Percentiles rank a stretch among this genome's conserved stretches.
These are phyloP conservation scores for Athelia psychrophila DNA, from an alignment of 1,284 basidiomycete species.

Conservation along the genomic window DNA sequence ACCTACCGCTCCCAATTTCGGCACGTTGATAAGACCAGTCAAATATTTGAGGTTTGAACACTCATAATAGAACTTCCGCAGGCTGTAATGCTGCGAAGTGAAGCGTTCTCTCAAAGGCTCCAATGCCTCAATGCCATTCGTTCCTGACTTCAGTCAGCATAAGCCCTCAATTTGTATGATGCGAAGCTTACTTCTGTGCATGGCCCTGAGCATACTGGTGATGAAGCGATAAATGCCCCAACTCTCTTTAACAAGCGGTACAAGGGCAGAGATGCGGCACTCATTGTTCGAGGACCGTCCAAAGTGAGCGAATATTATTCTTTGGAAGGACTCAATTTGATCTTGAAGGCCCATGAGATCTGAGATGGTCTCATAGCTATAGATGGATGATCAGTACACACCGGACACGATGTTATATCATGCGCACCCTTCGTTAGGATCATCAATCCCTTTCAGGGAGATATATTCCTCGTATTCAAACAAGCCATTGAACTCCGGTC, in stretches of 20 bases:
- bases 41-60: conserved; percentile 96
- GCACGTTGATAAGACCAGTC: conserved; percentile 94
- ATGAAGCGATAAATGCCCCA: conserved; percentile 98
- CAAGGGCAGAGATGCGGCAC: conserved; percentile 90
- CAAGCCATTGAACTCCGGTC: conserved; percentile 93
- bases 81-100: conserved; percentile 84
- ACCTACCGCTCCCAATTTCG: conserved; percentile 85
- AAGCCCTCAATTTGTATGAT: not conserved
- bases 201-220: conserved; percentile 94
- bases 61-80: conserved; percentile 97
- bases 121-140: conserved; percentile 83
- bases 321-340: conserved; percentile 96
- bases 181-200: conserved; percentile 77
- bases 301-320: conserved; percentile 93
- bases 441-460: conserved; percentile 92
- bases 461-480: conserved; percentile 98
- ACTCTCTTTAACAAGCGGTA: conserved; percentile 94
- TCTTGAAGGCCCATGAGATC: conserved; percentile 96
- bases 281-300: conserved; percentile 89
- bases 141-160: conserved; percentile 49
- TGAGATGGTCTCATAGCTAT: conserved; percentile 91
- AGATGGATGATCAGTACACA: not conserved
- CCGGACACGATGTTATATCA: not conserved
- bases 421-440: conserved; percentile 93
- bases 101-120: conserved; percentile 85